These are phyloP conservation scores for Straminergon stramineum DNA, from an alignment of 225 moss, liverwort and hornwort species.

Conservation along the genomic window DNA sequence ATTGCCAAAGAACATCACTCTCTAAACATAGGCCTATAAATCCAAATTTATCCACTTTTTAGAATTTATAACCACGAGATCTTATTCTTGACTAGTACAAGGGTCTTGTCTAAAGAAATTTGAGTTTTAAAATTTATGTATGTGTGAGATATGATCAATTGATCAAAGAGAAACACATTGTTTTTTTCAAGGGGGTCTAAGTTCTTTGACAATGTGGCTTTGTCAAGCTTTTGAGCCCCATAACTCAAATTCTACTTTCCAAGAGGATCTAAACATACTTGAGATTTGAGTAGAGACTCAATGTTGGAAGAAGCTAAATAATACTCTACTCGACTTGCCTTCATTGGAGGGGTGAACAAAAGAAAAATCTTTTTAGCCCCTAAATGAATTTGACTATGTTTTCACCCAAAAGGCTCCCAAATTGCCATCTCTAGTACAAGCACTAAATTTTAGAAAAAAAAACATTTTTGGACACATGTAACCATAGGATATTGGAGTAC, in stretches of 20 bases:
- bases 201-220: too few relatives aligned
- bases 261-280: not conserved
- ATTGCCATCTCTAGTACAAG: too few relatives aligned
- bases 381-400: too few relatives aligned
- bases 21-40: not conserved
- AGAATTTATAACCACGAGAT: not conserved
- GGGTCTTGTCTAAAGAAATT: not conserved
- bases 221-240: not conserved
- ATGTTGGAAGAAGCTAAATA: not conserved
- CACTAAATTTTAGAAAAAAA: too few relatives aligned
- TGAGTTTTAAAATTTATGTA: rapidly evolving
- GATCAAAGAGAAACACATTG: not conserved
- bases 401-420: too few relatives aligned
- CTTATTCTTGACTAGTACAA: too few relatives aligned
- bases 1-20: not conserved
- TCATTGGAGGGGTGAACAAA: not conserved
- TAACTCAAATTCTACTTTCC: too few relatives aligned
- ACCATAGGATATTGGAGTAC: too few relatives aligned
- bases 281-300: not conserved
- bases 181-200: not conserved
- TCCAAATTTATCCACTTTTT: not conserved
- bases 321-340: rapidly evolving
- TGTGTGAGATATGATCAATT: rapidly evolving
- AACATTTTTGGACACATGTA: too few relatives aligned
- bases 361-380: too few relatives aligned